Conservation (phyloP, 768 basidiomycete species). For the Tricholoma hemisulphureum region DNA sequence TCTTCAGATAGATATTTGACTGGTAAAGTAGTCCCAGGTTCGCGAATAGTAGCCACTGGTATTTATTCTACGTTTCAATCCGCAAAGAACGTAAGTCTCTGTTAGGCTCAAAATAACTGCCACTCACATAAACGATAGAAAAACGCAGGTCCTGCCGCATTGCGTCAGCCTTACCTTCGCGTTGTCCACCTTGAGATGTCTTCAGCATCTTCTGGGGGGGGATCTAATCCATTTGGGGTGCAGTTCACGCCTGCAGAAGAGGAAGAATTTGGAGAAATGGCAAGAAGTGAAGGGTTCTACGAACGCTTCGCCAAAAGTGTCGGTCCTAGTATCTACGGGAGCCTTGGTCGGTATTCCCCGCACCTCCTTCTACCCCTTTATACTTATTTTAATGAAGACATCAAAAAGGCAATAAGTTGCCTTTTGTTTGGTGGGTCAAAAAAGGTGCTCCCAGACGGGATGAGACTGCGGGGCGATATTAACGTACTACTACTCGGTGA, state of each 20-base stretch:
- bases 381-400: constrained; percentile 54
- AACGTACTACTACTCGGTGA: constrained; percentile 96
- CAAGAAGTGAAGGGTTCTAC: constrained; percentile 84
- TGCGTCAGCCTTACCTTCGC: constrained; percentile 93
- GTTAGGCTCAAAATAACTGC: neutral
- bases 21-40: constrained; percentile 92
- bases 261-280: constrained; percentile 92
- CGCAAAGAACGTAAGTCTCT: constrained; percentile 66
- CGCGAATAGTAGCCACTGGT: constrained; percentile 92
- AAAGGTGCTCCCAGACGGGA: constrained; percentile 95
- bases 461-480: constrained; percentile 95
- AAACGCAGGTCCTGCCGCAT: constrained; percentile 79
- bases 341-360: constrained; percentile 58
- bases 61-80: constrained; percentile 97
- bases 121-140: constrained; percentile 45
- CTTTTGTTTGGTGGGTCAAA: constrained; percentile 97
- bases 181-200: constrained; percentile 90
- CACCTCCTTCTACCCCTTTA: neutral
- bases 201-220: constrained; percentile 61
- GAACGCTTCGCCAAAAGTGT: constrained; percentile 93
- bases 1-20: constrained; percentile 90
- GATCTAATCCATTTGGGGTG: constrained; percentile 80
- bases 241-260: constrained; percentile 95
- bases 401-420: constrained; percentile 96
- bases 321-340: constrained; percentile 96